These are phyloP conservation scores for Neoboletus subvelutipes DNA, from an alignment of 768 basidiomycete genomes.

Conservation along the genomic window DNA sequence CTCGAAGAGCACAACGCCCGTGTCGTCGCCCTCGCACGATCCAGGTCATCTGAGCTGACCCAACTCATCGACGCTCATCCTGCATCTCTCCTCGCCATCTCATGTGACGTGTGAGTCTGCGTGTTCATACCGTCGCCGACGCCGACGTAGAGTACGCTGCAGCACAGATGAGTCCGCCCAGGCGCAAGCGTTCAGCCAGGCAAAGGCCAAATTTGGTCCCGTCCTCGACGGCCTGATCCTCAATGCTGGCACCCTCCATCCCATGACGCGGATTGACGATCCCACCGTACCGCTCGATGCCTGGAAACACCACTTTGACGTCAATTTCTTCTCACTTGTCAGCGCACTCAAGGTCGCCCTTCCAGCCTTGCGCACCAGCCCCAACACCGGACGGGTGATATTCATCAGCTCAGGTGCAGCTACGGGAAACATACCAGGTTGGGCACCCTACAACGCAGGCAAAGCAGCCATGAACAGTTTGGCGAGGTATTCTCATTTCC, in stretches of 20 bases:
- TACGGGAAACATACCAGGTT: constrained; percentile 60
- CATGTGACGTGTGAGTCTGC: constrained; percentile 74
- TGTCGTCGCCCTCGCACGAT: constrained; percentile 77
- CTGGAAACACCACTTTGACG: constrained; percentile 76
- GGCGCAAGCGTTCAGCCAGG: constrained; percentile 53
- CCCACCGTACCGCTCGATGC: constrained; percentile 47
- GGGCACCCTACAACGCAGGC: constrained; percentile 80
- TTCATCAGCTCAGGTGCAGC: constrained; percentile 89
- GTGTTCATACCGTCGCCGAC: not conserved
- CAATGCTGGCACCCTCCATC: constrained; percentile 80
- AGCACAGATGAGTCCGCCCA: constrained; percentile 62
- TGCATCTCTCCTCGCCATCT: constrained; percentile 47
- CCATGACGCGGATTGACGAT: constrained; percentile 59
- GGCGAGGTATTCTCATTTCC: constrained; percentile 50
- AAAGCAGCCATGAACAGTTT: constrained; percentile 92
- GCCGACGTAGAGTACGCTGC: constrained; percentile 4
- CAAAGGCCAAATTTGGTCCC: constrained; percentile 52
- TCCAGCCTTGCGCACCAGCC: constrained; percentile 64
- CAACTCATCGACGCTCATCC: constrained; percentile 43
- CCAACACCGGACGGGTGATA: constrained; percentile 62
- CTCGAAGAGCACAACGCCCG: constrained; percentile 59
- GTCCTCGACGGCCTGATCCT: constrained; percentile 74
- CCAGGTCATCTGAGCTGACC: constrained; percentile 61
- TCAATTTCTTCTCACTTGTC: constrained; percentile 87
- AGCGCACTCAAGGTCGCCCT: constrained; percentile 64